A percentile compares a stretch with the other conserved stretches of the same genome.
Conservation (phyloP, 805 yeast species). For the Barnettozyma salicaria region DNA sequence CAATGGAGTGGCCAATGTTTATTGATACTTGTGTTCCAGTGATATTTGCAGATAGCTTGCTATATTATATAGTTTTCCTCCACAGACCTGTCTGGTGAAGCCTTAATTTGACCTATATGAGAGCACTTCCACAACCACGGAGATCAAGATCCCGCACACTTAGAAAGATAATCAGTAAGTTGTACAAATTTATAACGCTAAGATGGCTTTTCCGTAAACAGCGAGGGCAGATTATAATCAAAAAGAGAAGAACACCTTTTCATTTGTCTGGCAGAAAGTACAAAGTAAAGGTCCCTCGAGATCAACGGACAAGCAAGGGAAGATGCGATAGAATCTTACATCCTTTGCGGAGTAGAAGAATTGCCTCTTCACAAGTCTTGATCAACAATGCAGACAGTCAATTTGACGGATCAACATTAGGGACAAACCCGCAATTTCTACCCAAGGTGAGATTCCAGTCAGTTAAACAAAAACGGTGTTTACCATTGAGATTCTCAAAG, state of each 20-base stretch:
- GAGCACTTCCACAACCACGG: conserved; percentile 26
- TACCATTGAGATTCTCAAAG: too few relatives aligned
- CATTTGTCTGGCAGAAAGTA: conserved; percentile 20
- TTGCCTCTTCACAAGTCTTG: conserved; percentile 15
- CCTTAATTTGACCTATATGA: too few relatives aligned
- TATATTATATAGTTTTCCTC: too few relatives aligned
- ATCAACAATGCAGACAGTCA: conserved; percentile 7
- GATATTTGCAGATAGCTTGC: too few relatives aligned
- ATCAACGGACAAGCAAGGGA: not conserved
- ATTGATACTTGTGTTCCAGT: too few relatives aligned
- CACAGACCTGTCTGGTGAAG: too few relatives aligned
- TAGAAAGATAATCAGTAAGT: conserved; percentile 11
- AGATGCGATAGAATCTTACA: not conserved
- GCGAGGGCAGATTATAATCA: conserved; percentile 11
- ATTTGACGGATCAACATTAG: too few relatives aligned
- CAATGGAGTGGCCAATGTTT: too few relatives aligned
- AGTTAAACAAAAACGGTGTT: too few relatives aligned
- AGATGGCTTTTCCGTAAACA: conserved; percentile 14
- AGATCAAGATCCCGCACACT: conserved; percentile 20
- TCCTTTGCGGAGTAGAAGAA: conserved; percentile 5
- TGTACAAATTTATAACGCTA: conserved; percentile 17
- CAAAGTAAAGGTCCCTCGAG: conserved; percentile 18
- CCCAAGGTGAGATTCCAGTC: too few relatives aligned
- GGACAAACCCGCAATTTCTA: too few relatives aligned
- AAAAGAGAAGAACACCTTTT: conserved; percentile 21